These are phyloP conservation scores for Prunus davidiana DNA, from an alignment of 306 rosid species.

Conservation along the genomic window DNA sequence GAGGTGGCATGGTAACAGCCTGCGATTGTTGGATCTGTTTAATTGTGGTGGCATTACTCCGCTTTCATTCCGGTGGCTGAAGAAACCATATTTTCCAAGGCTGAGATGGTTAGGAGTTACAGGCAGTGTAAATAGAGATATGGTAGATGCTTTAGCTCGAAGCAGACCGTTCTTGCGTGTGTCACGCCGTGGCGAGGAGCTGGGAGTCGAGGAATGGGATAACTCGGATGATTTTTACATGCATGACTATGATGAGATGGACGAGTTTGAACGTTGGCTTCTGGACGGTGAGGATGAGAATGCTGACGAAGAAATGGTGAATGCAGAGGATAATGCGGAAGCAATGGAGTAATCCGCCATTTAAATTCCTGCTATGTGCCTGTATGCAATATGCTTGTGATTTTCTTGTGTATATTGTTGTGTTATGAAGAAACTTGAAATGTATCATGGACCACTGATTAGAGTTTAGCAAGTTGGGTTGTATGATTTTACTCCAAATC, in stretches of 20 bases:
- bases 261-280: conserved; percentile 86
- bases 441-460: background rate
- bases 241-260: conserved; percentile 70
- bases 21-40: conserved; percentile 74
- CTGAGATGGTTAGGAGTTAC: conserved; percentile 89
- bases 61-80: conserved; percentile 78
- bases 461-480: background rate
- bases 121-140: conserved; percentile 69
- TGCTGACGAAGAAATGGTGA: conserved; percentile 66
- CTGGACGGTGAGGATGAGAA: conserved; percentile 54
- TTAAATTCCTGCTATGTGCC: background rate
- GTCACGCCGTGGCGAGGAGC: conserved; percentile 80
- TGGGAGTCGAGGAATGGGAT: conserved; percentile 66
- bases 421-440: background rate
- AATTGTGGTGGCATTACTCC: conserved; percentile 86
- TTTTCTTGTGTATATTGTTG: conserved; percentile 1
- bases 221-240: conserved; percentile 45
- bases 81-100: conserved; percentile 94
- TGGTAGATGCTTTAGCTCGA: conserved; percentile 81
- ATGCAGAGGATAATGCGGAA: conserved; percentile 54
- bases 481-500: background rate
- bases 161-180: conserved; percentile 83
- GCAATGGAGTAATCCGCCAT: conserved; percentile 20
- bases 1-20: conserved; percentile 64
- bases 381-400: conserved; percentile 17